Evolutionary conservation across 2,329 filamentous ascomycete genomes (phyloP).

Genomic region (Penicillium sp.): DNA sequence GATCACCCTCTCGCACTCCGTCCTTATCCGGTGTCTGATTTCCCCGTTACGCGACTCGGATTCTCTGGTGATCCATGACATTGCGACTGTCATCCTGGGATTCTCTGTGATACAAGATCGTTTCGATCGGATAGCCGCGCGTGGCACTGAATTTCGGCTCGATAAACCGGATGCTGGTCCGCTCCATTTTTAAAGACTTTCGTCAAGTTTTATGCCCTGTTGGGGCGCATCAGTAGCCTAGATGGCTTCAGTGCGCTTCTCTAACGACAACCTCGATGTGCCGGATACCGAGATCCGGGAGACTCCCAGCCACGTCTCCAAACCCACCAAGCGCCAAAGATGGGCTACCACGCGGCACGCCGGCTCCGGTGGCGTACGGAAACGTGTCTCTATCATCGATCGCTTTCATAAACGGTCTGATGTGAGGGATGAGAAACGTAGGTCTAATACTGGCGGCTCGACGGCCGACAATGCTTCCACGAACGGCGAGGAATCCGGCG

Average conservation of each 20-base stretch:
- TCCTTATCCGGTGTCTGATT: slow-evolving; percentile 6
- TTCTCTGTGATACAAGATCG: slow-evolving; percentile 6
- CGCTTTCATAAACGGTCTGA: slow-evolving; percentile 61
- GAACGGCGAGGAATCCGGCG: slow-evolving; percentile 36
- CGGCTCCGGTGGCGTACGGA: slow-evolving; percentile 67
- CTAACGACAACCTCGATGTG: slow-evolving; percentile 25
- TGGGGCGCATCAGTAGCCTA: slow-evolving; percentile 26
- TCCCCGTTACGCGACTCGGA: background rate
- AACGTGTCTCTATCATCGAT: slow-evolving; percentile 76
- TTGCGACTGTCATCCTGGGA: background rate
- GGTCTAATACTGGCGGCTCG: slow-evolving; percentile 41
- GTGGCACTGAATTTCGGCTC: slow-evolving; percentile 23
- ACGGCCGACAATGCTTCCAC: slow-evolving; percentile 27
- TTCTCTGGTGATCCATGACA: slow-evolving; percentile 8
- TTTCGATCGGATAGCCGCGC: background rate
- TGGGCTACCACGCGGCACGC: slow-evolving; percentile 93
- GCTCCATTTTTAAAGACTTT: slow-evolving; percentile 12
- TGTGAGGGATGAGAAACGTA: slow-evolving; percentile 65
- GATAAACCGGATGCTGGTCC: slow-evolving; percentile 27
- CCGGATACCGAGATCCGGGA: slow-evolving; percentile 24
- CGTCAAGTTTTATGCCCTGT: slow-evolving; percentile 26
- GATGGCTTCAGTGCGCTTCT: slow-evolving; percentile 40
- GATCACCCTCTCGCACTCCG: slow-evolving; percentile 10
- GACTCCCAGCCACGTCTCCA: slow-evolving; percentile 48
- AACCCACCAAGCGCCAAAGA: slow-evolving; percentile 71